Percentiles rank a stretch among this genome's conserved stretches.
Conservation (phyloP, 2,329 filamentous ascomycete species). For the Sarocladiaceae sp. region DNA sequence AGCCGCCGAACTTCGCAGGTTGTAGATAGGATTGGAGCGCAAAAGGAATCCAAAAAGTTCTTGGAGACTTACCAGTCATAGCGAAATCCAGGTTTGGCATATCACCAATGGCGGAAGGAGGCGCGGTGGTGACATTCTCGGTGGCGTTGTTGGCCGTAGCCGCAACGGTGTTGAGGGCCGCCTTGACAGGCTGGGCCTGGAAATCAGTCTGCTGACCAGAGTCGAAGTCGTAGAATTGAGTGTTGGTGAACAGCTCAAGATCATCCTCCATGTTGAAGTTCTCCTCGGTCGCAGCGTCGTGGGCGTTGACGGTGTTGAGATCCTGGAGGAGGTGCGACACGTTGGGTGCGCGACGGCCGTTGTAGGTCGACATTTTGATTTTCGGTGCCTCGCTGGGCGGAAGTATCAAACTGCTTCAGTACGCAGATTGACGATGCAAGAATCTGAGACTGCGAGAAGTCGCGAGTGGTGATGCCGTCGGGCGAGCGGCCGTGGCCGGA, state of each 20-base stretch:
- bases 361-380: conserved; percentile 64
- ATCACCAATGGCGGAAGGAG: conserved; percentile 38
- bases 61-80: conserved; percentile 38
- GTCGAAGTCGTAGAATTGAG: conserved; percentile 78
- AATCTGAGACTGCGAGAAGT: neutral
- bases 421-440: neutral
- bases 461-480: conserved; percentile 1
- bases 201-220: conserved; percentile 56
- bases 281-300: conserved; percentile 50
- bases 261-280: conserved; percentile 65
- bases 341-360: conserved; percentile 75
- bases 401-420: neutral
- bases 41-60: no score
- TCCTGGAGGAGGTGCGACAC: conserved; percentile 87
- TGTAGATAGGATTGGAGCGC: no score
- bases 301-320: conserved; percentile 70
- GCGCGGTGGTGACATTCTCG: conserved; percentile 33
- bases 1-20: no score
- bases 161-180: conserved; percentile 21
- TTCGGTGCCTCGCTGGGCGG: neutral
- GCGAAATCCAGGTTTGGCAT: conserved; percentile 43
- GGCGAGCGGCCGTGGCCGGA: conserved; percentile 2
- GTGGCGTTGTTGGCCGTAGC: conserved; percentile 28
- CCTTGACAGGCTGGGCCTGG: conserved; percentile 45
- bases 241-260: conserved; percentile 76